Evolutionary conservation across 345 rosid species (phyloP), one percentile per base, ranked within the genome.

Genomic region (Jatropha curcas): DNA sequence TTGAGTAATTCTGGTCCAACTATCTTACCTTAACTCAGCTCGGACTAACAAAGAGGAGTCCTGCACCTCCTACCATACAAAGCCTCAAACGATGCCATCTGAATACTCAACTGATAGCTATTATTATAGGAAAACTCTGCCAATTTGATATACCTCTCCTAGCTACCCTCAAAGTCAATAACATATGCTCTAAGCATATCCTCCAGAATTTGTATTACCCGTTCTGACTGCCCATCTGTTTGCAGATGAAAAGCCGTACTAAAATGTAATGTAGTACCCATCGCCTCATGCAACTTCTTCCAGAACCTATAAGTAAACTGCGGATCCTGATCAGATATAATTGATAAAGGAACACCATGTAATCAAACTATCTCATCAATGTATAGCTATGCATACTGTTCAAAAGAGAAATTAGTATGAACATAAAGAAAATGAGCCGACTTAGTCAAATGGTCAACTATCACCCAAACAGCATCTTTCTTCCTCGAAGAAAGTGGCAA

Each of bases 111-210:
- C 0, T 66, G 34, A 27, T 53, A 39, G 17, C 57, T 66, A 2
- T 66, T 74, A 19, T 57, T 74, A 16, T 74, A 74, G 0, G 71
- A 56, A 66, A 65, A 74, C 4, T 74, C 46, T 5, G 22, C 24
- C 3, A 74, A 30, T 25, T 25, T 57, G 28, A 74, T 24, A 11
- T 67, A 39, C 3, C 43, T 22, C 13, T 53, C 65, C 71, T 35
- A 65, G 24, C 12, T 41, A 1, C 77, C 71, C 0, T 39, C 34
- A 8, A 65, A 55, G 7, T 66, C 65, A 5, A 56, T 5, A 8
- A 17, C 34, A 5, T 33, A 46, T 2, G 16, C 13, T 3, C 9
- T 12, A 1, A 46, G 4, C 52, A 11, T 46, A 46, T 46, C 14
- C 52, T 46, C 16, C 4, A 46, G 19, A 3, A 46, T 17, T 1